Percentiles rank a stretch among this genome's conserved stretches.
phyloP scores from a whole-genome alignment of 495 filamentous ascomycete species.

The Daldinia concentrica region DNA sequence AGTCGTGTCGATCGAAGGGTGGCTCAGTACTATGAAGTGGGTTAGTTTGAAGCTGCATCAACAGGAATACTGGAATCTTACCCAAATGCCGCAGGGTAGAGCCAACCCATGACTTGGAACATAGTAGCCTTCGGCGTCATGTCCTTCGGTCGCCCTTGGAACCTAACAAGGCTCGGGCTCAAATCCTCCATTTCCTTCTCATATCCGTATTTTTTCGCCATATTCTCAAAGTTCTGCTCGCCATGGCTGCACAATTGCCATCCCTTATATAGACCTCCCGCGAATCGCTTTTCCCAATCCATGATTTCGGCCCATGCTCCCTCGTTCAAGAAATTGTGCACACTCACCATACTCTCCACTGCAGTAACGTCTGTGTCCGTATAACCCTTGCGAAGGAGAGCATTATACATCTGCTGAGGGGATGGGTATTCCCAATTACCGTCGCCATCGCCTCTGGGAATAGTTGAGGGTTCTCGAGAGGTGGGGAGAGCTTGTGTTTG shows the following conservation, averaged over 20 bases:
- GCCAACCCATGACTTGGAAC: slow-evolving; percentile 75
- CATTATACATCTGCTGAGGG: slow-evolving; percentile 99
- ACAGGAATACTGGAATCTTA: slow-evolving; percentile 51
- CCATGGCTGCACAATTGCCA: slow-evolving; percentile 80
- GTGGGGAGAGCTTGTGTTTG: slow-evolving; percentile 79
- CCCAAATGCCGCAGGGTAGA: slow-evolving; percentile 83
- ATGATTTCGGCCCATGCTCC: slow-evolving; percentile 95
- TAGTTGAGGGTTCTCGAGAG: slow-evolving; percentile 81
- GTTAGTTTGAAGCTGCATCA: slow-evolving; percentile 18
- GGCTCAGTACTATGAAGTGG: slow-evolving; percentile 67
- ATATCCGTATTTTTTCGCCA: slow-evolving; percentile 48
- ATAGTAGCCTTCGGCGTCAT: slow-evolving; percentile 89
- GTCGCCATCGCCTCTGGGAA: slow-evolving; percentile 78
- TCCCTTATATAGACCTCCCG: slow-evolving; percentile 71
- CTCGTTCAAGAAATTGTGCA: slow-evolving; percentile 98
- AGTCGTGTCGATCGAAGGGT: slow-evolving; percentile 98
- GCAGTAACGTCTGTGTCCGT: slow-evolving; percentile 91
- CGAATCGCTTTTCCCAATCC: slow-evolving; percentile 88
- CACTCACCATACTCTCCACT: slow-evolving; percentile 95
- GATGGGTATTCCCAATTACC: slow-evolving; percentile 98
- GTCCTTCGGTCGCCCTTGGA: slow-evolving; percentile 87
- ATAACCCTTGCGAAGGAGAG: slow-evolving; percentile 92
- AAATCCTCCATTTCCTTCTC: slow-evolving; percentile 50
- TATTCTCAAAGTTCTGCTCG: slow-evolving; percentile 62
- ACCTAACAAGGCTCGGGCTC: slow-evolving; percentile 78